These are phyloP conservation scores for Coelastrella sp. DNA, from an alignment of 139 green algal genomes.

Conservation along the genomic window DNA sequence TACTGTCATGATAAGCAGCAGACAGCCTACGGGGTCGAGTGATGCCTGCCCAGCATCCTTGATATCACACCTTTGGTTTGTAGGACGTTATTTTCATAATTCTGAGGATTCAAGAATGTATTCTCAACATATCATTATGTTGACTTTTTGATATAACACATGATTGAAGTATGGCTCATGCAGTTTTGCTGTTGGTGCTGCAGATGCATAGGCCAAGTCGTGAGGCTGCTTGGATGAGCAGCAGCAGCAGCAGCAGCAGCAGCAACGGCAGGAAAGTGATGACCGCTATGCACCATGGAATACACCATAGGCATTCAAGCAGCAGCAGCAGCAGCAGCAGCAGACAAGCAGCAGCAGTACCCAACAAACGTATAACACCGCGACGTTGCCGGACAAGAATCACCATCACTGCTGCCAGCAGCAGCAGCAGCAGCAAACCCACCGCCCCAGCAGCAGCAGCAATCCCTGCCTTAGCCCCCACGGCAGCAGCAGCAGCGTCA, in stretches of 20 bases:
- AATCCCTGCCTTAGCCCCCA: not conserved
- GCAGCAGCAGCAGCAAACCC: slow-evolving; percentile 10
- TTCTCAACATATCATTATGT: no score
- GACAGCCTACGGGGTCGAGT: no score
- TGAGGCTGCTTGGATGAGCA: not conserved
- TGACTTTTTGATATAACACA: no score
- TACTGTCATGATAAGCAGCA: not conserved
- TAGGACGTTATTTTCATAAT: no score
- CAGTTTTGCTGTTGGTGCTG: not conserved
- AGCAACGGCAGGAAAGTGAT: not conserved
- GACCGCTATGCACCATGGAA: not conserved
- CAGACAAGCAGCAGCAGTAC: no score
- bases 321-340: not conserved
- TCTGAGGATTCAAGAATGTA: no score
- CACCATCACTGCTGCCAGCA: not conserved
- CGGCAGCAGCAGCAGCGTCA: slow-evolving; percentile 15
- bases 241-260: not conserved
- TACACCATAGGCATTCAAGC: no score
- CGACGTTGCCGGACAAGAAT: not conserved
- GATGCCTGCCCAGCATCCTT: no score
- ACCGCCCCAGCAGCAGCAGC: not conserved
- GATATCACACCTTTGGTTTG: no score
- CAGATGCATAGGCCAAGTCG: not conserved
- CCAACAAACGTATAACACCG: not conserved
- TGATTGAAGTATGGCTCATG: not conserved